Percentiles rank a stretch among this genome's conserved stretches.
These are phyloP conservation scores for Chiua virens DNA, from an alignment of 768 basidiomycete genomes.

Conservation along the genomic window DNA sequence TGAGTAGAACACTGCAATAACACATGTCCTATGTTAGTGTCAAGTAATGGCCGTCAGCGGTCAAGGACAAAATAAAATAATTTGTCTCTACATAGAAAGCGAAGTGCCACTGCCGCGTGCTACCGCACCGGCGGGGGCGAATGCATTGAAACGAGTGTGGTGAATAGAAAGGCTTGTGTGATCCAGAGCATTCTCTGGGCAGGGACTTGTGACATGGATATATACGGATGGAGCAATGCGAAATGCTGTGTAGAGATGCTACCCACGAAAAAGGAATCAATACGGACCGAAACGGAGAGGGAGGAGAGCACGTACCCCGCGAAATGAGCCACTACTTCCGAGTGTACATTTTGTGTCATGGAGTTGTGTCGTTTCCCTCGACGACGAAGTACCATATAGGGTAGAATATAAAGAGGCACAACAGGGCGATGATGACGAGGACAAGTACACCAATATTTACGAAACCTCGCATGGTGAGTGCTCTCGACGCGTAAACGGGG, in stretches of 20 bases:
- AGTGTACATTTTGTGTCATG: constrained; percentile 3
- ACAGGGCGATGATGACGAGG: constrained; percentile 56
- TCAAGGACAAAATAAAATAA: constrained; percentile 5
- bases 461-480: constrained; percentile 47
- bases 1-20: neutral
- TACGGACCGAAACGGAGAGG: neutral
- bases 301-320: constrained; percentile 7
- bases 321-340: neutral
- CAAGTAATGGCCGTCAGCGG: neutral
- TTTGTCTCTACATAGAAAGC: constrained; percentile 6
- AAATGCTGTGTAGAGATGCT: neutral
- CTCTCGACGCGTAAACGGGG: constrained; percentile 21
- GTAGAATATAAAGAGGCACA: constrained; percentile 80
- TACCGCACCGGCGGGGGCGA: neutral
- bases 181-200: neutral
- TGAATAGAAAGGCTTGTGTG: neutral
- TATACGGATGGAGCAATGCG: constrained; percentile 9
- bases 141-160: constrained; percentile 1
- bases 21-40: neutral
- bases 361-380: neutral
- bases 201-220: neutral
- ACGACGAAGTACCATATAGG: constrained; percentile 53
- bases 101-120: neutral
- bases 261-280: neutral
- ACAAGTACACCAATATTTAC: constrained; percentile 71